Evolutionary conservation across 2,329 filamentous ascomycete genomes (phyloP).

Genomic region (Lachnellula occidentalis): DNA sequence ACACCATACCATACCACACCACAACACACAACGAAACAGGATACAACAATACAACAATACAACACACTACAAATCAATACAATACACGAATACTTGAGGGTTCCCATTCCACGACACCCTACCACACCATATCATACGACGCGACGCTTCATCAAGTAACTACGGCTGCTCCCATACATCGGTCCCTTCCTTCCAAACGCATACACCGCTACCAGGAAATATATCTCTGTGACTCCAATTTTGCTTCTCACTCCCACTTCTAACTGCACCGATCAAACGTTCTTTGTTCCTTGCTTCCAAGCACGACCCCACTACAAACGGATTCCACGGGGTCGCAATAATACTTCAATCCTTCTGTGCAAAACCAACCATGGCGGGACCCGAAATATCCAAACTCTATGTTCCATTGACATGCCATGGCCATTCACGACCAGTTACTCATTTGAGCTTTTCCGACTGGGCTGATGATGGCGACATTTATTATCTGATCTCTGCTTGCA

Average conservation of each 20-base stretch:
- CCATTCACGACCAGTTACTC: slow-evolving; percentile 68
- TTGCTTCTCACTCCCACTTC: too few relatives aligned
- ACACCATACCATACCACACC: too few relatives aligned
- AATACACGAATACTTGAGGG: not conserved
- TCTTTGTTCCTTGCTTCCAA: too few relatives aligned
- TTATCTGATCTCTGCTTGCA: slow-evolving; percentile 69
- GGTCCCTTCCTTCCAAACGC: not conserved
- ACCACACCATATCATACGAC: not conserved
- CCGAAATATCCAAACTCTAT: slow-evolving; percentile 28
- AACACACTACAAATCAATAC: too few relatives aligned
- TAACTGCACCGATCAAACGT: too few relatives aligned
- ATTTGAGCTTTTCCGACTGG: slow-evolving; percentile 65
- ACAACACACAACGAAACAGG: too few relatives aligned
- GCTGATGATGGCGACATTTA: slow-evolving; percentile 56
- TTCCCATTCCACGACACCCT: not conserved
- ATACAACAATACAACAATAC: too few relatives aligned
- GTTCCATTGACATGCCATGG: slow-evolving; percentile 73
- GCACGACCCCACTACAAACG: not conserved
- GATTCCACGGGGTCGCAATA: not conserved
- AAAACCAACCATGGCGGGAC: slow-evolving; percentile 23
- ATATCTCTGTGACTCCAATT: too few relatives aligned
- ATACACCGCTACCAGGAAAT: not conserved
- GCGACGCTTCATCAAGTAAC: too few relatives aligned
- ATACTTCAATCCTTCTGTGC: not conserved
- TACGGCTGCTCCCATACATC: too few relatives aligned